Evolutionary conservation across 768 basidiomycete species (phyloP).

Genomic region (Clavaria fumosa): DNA sequence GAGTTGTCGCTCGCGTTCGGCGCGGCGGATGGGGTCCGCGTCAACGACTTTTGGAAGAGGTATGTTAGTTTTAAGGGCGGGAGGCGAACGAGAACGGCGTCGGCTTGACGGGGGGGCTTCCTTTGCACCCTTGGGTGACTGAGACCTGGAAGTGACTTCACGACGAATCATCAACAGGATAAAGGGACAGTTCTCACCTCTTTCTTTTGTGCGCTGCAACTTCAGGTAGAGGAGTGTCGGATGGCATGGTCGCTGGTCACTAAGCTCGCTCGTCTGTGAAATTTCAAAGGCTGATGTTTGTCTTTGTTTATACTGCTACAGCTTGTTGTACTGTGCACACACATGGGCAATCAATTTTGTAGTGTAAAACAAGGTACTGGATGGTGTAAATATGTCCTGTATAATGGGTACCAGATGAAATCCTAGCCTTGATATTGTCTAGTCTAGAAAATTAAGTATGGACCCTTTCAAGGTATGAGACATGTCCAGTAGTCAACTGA

Average conservation of each 20-base stretch:
- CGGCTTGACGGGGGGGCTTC: constrained; percentile 30
- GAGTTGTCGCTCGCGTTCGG: constrained; percentile 67
- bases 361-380: no score
- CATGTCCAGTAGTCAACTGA: no score
- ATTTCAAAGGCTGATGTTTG: no score
- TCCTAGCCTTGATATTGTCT: no score
- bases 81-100: constrained; percentile 30
- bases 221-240: constrained; percentile 18
- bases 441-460: no score
- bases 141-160: constrained; percentile 32
- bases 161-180: constrained; percentile 3
- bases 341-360: no score
- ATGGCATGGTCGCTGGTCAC: constrained; percentile 23
- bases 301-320: no score
- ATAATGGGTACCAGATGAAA: no score
- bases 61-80: constrained; percentile 14
- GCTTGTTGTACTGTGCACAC: no score
- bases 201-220: constrained; percentile 31
- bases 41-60: constrained; percentile 36
- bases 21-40: constrained; percentile 60
- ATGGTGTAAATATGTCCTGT: no score
- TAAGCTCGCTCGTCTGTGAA: no score
- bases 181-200: constrained; percentile 19
- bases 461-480: no score
- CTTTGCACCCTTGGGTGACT: constrained; percentile 23